Percentiles rank a stretch among this genome's conserved stretches.
Conservation (phyloP, 768 basidiomycete species). For the Pleurotus eryngii region DNA sequence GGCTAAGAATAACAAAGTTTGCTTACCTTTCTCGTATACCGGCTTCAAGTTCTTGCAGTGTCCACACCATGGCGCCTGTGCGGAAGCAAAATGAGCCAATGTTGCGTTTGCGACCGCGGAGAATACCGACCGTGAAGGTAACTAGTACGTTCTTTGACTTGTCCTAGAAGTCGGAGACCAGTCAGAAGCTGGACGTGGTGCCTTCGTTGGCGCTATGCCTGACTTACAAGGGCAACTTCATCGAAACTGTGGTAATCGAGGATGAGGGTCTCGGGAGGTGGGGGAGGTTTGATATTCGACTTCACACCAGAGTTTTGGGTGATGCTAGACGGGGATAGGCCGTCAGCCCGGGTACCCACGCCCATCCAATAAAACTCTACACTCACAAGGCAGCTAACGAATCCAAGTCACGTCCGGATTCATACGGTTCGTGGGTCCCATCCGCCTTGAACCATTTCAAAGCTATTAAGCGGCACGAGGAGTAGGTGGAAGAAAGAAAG, state of each 20-base stretch:
- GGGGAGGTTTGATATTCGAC: conserved; percentile 84
- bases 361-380: background rate
- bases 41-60: conserved; percentile 95
- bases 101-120: background rate
- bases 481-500: background rate
- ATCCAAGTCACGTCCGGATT: conserved; percentile 79
- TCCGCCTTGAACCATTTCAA: conserved; percentile 86
- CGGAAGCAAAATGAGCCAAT: background rate
- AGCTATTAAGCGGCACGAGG: conserved; percentile 42
- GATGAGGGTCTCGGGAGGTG: conserved; percentile 65
- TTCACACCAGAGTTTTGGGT: conserved; percentile 74
- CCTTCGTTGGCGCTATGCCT: background rate
- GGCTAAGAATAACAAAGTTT: background rate
- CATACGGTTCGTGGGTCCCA: conserved; percentile 66
- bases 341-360: background rate
- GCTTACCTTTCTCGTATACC: conserved; percentile 70
- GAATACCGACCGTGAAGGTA: conserved; percentile 61
- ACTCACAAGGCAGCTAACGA: conserved; percentile 72
- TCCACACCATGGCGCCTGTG: conserved; percentile 58
- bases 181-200: background rate
- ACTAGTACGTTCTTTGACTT: conserved; percentile 80
- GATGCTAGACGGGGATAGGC: conserved; percentile 45
- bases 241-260: conserved; percentile 76
- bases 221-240: conserved; percentile 60
- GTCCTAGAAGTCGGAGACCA: conserved; percentile 37